A percentile compares a stretch with the other conserved stretches of the same genome.
phyloP scores from a whole-genome alignment of 345 rosid species.

The Sonneratia alba region DNA sequence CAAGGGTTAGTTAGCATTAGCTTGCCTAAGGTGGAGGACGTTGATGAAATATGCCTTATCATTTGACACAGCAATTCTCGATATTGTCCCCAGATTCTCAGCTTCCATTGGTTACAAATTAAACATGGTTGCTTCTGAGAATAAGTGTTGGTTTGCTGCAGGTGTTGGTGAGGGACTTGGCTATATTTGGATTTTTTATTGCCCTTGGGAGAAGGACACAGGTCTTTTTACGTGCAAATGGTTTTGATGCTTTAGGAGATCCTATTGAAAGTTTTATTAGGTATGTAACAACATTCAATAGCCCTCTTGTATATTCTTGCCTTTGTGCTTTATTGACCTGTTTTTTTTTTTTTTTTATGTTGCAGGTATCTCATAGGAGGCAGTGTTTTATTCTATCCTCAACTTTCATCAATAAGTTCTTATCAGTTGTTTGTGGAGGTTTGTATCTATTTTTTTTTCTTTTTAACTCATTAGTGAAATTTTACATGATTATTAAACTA shows the following conservation, averaged over 20 bases:
- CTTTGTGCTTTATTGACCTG: slow-evolving; percentile 9
- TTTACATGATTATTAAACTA: slow-evolving; percentile 4
- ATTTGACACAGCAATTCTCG: background rate
- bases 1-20: background rate
- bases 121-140: slow-evolving; percentile 8
- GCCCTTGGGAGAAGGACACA: slow-evolving; percentile 83
- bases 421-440: slow-evolving; percentile 98
- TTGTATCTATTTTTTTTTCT: slow-evolving; percentile 18
- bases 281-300: slow-evolving; percentile 23
- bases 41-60: background rate
- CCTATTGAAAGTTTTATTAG: slow-evolving; percentile 68
- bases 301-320: slow-evolving; percentile 9
- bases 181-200: slow-evolving; percentile 95
- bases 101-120: background rate
- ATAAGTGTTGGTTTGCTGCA: slow-evolving; percentile 30
- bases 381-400: slow-evolving; percentile 84
- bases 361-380: slow-evolving; percentile 86
- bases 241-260: slow-evolving; percentile 50
- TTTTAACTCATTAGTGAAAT: slow-evolving; percentile 10
- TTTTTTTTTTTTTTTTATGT: slow-evolving; percentile 19
- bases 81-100: background rate
- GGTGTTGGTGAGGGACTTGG: slow-evolving; percentile 92
- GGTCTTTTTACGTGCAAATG: slow-evolving; percentile 61
- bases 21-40: background rate
- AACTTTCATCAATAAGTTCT: slow-evolving; percentile 88